Evolutionary conservation across 345 rosid genomes (phyloP).

Genomic region (Carallia brachiata): DNA sequence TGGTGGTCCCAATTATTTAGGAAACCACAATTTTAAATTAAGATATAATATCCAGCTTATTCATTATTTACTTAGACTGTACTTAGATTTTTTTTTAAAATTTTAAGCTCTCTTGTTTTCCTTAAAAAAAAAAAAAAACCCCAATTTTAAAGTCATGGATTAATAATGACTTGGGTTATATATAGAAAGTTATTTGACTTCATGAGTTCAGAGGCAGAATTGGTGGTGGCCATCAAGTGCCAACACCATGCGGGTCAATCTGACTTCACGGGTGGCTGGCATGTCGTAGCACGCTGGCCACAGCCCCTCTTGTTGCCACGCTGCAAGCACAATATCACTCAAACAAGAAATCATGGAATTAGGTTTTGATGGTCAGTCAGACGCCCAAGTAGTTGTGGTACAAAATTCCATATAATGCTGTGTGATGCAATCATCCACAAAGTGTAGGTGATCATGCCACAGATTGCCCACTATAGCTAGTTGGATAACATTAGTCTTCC

Average conservation of each 20-base stretch:
- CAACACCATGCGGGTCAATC: slow-evolving; percentile 13
- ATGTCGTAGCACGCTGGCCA: slow-evolving; percentile 16
- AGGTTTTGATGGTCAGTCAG: neutral
- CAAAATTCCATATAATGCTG: slow-evolving; percentile 3
- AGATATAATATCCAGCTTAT: no score
- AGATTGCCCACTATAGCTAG: neutral
- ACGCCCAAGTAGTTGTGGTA: neutral
- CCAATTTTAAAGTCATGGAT: no score
- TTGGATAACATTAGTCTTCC: neutral
- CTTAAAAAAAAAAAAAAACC: no score
- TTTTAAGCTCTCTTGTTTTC: no score
- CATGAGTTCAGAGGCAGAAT: no score
- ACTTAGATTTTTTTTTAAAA: no score
- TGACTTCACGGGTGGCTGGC: slow-evolving; percentile 8
- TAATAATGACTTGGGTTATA: no score
- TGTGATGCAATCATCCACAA: slow-evolving; percentile 6
- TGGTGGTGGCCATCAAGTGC: slow-evolving; percentile 4
- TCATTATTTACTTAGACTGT: no score
- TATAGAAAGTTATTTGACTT: no score
- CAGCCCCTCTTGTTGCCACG: slow-evolving; percentile 11
- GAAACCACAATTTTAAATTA: no score
- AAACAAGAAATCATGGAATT: neutral
- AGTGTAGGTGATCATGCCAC: slow-evolving; percentile 3
- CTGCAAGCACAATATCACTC: neutral
- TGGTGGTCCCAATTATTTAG: no score